Conservation (phyloP, 2,329 filamentous ascomycete genomes). For the Penicillium sp. region DNA sequence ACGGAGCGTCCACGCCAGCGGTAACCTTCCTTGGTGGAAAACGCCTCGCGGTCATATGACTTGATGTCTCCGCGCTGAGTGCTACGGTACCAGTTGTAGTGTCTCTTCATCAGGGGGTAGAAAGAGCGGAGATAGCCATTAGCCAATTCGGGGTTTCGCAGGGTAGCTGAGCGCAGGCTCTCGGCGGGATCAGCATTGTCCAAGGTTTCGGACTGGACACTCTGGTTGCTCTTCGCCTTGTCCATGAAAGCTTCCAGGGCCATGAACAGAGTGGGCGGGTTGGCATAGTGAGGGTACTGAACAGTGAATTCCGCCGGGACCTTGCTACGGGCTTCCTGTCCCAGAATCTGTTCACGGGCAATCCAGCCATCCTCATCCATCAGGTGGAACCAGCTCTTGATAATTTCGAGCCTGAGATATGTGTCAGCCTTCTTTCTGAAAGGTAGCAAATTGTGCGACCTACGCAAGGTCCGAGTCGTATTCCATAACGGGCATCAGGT, state of each 20-base stretch:
- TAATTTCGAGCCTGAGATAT: conserved; percentile 65
- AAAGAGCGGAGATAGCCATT: conserved; percentile 72
- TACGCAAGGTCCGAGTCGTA: conserved; percentile 88
- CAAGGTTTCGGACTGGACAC: conserved; percentile 28
- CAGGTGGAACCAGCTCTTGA: conserved; percentile 92
- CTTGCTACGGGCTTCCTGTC: conserved; percentile 87
- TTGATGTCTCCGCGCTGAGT: conserved; percentile 90
- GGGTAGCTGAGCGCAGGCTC: conserved; percentile 62
- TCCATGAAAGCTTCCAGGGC: conserved; percentile 82
- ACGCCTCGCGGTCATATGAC: conserved; percentile 85
- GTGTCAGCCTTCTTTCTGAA: conserved; percentile 11
- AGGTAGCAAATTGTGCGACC: conserved; percentile 17
- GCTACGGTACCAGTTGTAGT: conserved; percentile 92
- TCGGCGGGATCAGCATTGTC: conserved; percentile 37
- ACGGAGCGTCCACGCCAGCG: conserved; percentile 90
- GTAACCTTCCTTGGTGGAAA: conserved; percentile 88
- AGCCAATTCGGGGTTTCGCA: conserved; percentile 68
- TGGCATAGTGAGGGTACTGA: conserved; percentile 96
- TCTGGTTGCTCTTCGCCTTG: conserved; percentile 62
- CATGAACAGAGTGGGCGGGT: conserved; percentile 92
- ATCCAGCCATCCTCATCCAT: conserved; percentile 99
- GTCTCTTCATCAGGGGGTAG: conserved; percentile 83
- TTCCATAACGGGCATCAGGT: conserved; percentile 84
- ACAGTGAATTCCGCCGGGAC: conserved; percentile 90
- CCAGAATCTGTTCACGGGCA: conserved; percentile 91